Conservation (phyloP, 1,284 basidiomycete genomes). For the Ustilago nuda region DNA sequence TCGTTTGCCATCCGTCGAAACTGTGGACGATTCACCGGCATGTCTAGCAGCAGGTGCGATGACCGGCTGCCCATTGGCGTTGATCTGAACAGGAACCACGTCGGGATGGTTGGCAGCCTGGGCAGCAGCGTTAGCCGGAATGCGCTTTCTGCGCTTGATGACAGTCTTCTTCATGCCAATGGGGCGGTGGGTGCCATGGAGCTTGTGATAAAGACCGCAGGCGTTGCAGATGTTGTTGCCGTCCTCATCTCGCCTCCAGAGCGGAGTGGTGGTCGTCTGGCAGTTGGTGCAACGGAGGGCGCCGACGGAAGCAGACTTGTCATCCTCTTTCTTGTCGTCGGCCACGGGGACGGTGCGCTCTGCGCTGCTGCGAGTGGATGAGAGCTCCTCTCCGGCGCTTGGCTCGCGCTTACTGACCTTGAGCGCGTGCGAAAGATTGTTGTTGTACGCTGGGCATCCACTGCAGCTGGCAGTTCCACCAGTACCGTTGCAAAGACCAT, state of each 20-base stretch:
- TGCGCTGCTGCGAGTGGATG: conserved; percentile 24
- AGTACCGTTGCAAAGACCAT: conserved; percentile 65
- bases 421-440: conserved; percentile 58
- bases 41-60: conserved; percentile 46
- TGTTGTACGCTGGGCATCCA: conserved; percentile 66
- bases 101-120: conserved; percentile 43
- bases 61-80: conserved; percentile 43
- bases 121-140: conserved; percentile 69
- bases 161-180: conserved; percentile 99
- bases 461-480: conserved; percentile 62
- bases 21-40: conserved; percentile 17
- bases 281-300: conserved; percentile 79
- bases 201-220: conserved; percentile 89
- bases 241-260: conserved; percentile 90
- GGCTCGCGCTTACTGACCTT: conserved; percentile 41
- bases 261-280: conserved; percentile 87
- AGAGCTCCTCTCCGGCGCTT: conserved; percentile 22
- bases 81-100: conserved; percentile 47
- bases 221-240: conserved; percentile 92
- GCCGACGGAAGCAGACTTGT: conserved; percentile 42
- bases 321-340: conserved; percentile 42
- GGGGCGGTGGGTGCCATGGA: conserved; percentile 95
- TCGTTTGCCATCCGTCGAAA: conserved; percentile 27
- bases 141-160: conserved; percentile 96
- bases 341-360: conserved; percentile 12